Base-by-base conservation (phyloP, 768 basidiomycete genomes). In the Leccinum longicurvipes region DNA sequence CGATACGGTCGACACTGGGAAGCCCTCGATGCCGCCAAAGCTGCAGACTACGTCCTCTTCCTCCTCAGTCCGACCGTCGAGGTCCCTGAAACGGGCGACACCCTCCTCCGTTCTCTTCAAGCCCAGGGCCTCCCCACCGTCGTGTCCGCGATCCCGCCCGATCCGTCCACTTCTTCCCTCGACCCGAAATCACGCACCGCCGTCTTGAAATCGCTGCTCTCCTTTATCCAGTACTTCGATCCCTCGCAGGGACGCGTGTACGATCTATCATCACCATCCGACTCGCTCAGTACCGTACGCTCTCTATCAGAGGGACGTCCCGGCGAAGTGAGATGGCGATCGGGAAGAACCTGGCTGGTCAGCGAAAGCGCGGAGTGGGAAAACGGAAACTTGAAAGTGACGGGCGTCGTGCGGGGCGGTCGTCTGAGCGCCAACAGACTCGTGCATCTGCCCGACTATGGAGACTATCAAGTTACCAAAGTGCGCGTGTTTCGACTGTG, bases 191-290 rank as follows among this genome's bases (percentile, higher is more conserved):
- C 82, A 29, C 83, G 83, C 28, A 64, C 82, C 2, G 82, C 82
- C 17, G 80, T 93, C 47, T 74, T 92, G 53, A 94, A 92, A 74
- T 97, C 93, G 1, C 78, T 98, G 5, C 80, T 96, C 9, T 97
- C 94, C 10, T 99, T 98, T 77, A 85, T 95, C 55, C 87, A 87
- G 60, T 98, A 98, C 73, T 99, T 98, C 71, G 90, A 91, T 57
- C 96, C 96, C 2, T 78, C 81, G 23, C 88, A 94, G 64, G 74
- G 79, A 8, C 80, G 86, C 31, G 79, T 98, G 0, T 89, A 85
- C 65, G 92, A 94, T 72, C 72, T 93, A 46, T 77, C 83, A 52
- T 70, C 73, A 1, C 63, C 77, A 23, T 77, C 87, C 5, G 93
- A 96, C 63, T 74, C 81, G 10, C 69, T 90, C 15, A 91, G 82